Conservation (phyloP, 225 moss, liverwort and hornwort genomes). For the Rhytidiadelphus loreus region DNA sequence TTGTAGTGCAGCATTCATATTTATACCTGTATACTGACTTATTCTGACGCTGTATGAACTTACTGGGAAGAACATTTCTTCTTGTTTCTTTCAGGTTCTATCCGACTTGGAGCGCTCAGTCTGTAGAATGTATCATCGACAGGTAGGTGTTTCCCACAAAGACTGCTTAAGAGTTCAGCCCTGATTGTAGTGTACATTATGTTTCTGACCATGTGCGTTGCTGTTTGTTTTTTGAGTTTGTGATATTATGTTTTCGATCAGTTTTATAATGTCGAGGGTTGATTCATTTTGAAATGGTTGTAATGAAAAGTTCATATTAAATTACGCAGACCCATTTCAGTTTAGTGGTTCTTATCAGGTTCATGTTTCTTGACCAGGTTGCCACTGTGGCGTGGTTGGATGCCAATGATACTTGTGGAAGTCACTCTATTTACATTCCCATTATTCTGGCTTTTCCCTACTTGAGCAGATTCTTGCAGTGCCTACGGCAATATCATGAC, state of each 20-base stretch:
- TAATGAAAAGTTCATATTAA: background rate
- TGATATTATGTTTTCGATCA: background rate
- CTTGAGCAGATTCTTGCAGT: slow-evolving; percentile 89
- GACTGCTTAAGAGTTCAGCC: background rate
- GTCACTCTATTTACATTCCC: slow-evolving; percentile 83
- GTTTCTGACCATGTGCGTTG: background rate
- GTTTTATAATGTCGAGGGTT: background rate
- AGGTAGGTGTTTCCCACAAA: slow-evolving; percentile 37
- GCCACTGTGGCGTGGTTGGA: slow-evolving; percentile 56
- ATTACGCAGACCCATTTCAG: background rate
- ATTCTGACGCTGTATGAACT: background rate
- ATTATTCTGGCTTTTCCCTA: slow-evolving; percentile 83
- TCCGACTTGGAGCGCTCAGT: slow-evolving; percentile 91
- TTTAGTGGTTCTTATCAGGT: background rate
- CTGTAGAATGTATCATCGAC: slow-evolving; percentile 90
- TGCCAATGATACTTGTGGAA: slow-evolving; percentile 67
- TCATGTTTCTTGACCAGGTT: slow-evolving; percentile 42
- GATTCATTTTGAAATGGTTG: background rate
- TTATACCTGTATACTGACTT: background rate
- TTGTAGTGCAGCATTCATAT: background rate
- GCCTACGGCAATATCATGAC: slow-evolving; percentile 83
- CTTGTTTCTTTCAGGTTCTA: slow-evolving; percentile 56
- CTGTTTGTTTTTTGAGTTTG: background rate
- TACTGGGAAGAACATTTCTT: background rate
- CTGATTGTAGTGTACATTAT: background rate